Evolutionary conservation across 352 stramenopile genomes (phyloP), one percentile per base, ranked within the genome.

Genomic region (Phytophthora chlamydospora): DNA sequence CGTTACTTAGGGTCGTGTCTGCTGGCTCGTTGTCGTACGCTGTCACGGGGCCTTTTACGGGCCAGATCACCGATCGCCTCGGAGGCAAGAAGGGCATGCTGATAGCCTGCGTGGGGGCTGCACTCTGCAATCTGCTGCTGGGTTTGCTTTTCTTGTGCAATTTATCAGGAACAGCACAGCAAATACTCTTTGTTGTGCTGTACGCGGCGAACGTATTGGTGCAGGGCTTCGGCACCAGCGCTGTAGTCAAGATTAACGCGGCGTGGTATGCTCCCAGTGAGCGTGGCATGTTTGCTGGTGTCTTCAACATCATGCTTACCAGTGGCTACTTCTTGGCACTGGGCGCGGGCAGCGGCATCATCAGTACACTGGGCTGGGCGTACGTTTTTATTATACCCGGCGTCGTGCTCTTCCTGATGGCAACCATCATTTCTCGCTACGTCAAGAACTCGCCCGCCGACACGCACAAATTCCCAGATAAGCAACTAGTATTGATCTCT

Each of bases 291-390:
- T 90, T 90, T 42, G 68, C 80, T 0, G 80, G 80, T 2, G 73
- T 90, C 0, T 90, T 88, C 67, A 90, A 90, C 66, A 88, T 90
- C 56, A 83, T 88, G 67, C 58, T 90, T 51, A 87, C 73, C 9
- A 86, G 71, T 38, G 80, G 80, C 16, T 90, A 88, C 60, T 90
- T 78, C 43, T 46, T 90, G 7, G 75, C 80, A 13, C 53, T 90
- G 8, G 78, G 80, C 8, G 72, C 78, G 0, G 77, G 80, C 4
- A 76, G 79, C 62, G 76, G 45, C 29, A 88, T 88, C 60, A 80
- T 87, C 44, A 54, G 62, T 24, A 65, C 46, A 8, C 49, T 89
- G 21, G 76, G 79, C 5, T 87, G 76, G 79, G 62, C 78, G 16
- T 90, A 76, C 41, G 69, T 88, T 17, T 88, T 88, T 35, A 31